Base-by-base conservation (phyloP, 1,284 basidiomycete genomes). In the Papiliotrema nemorosa region DNA sequence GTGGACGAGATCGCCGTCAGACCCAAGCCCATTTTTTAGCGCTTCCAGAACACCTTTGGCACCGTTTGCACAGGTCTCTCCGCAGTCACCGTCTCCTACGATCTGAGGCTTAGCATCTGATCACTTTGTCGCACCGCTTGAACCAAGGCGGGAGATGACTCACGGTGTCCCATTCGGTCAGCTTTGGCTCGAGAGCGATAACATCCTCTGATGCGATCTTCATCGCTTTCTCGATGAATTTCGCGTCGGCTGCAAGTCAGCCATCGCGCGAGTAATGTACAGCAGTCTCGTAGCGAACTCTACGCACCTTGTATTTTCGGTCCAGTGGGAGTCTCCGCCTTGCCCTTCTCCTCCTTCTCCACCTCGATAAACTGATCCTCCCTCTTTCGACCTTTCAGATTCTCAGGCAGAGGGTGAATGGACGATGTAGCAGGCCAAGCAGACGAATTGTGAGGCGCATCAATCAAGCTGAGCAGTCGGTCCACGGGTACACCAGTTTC, bases 91-190 rank as follows among this genome's bases (percentile, higher is more conserved):
- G 55, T 74, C 72, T 24, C 72, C 72, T 26, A 61, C 61, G 26
- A 64, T 58, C 55, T 60, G 26, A 22, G n/a, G 9, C 18, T 46
- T 13, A 29, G 21, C 31, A n/a, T 27, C 7, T 16, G 34, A 46
- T 36, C 7, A 9, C 25, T 14, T 7, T 22, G 10, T 44, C n/a
- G n/a, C n/a, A 10, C 31, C 31, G n/a, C 31, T 24, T 34, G 39
- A 20, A 18, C 6, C 18, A 49, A n/a, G 20, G 18, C 33, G 22
- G 5, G 10, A 22, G 1, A 16, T 1, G 22, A 59, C 66, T 57
- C 33, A 67, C 66, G 5, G 77, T 78, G 59, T 78, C 77, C 69
- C 75, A 77, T 53, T 69, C 63, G 7, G 77, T 78, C 33, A 78
- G 58, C 39, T 72, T 66, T 0, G 77, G 77, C 63, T 78, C 77